Evolutionary conservation across 2,329 filamentous ascomycete species (phyloP).

Genomic region (Colletotrichum sp.): DNA sequence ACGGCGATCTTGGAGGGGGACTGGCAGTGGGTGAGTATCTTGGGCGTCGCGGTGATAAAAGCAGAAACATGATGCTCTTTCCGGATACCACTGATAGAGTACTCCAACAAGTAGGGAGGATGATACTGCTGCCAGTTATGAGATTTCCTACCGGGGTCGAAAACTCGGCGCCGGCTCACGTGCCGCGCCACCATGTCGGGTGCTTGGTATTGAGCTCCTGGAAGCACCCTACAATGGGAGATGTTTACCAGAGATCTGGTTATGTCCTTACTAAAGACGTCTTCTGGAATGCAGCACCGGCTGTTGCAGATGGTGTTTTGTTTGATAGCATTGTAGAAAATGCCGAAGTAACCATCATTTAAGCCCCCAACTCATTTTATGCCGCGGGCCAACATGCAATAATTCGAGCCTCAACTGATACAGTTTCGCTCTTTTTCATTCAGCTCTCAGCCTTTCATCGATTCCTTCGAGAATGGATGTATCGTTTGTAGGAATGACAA

Average conservation of each 20-base stretch:
- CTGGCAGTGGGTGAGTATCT: neutral
- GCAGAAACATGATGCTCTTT: neutral
- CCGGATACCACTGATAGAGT: neutral
- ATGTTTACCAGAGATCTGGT: neutral
- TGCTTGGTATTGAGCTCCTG: neutral
- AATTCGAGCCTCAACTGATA: fast-evolving
- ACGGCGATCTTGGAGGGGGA: neutral
- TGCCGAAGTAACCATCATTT: neutral
- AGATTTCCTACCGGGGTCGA: neutral
- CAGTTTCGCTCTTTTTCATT: neutral
- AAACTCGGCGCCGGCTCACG: neutral
- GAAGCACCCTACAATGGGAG: neutral
- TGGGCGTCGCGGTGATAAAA: neutral
- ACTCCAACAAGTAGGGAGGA: neutral
- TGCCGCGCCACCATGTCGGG: neutral
- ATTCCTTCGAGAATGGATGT: neutral
- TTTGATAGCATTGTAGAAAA: neutral
- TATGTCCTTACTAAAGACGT: neutral
- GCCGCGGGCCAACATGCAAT: neutral
- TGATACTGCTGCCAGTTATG: neutral
- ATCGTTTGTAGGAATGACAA: fast-evolving
- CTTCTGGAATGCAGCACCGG: neutral
- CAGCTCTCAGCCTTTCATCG: neutral
- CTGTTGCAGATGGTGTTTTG: neutral
- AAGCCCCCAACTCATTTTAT: neutral